Percentiles rank a stretch among this genome's conserved stretches.
Conservation (phyloP, 2,329 filamentous ascomycete genomes). For the Gnomoniopsis smithogilvyi region DNA sequence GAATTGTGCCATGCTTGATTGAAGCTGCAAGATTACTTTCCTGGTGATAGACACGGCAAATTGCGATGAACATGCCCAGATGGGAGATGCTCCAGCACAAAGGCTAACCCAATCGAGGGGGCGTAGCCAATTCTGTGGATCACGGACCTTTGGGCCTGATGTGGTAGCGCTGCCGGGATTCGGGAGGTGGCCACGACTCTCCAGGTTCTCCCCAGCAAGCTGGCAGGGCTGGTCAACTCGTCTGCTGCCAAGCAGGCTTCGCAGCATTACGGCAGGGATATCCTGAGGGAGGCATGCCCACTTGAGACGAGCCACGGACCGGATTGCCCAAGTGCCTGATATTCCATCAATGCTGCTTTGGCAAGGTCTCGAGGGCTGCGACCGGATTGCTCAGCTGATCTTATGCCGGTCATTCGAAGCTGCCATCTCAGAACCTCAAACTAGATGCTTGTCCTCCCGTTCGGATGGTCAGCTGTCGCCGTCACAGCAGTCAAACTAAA, state of each 20-base stretch:
- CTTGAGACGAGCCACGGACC: conserved; percentile 43
- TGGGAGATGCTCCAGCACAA: conserved; percentile 15
- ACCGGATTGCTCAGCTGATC: conserved; percentile 45
- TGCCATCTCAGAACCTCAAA: conserved; percentile 25
- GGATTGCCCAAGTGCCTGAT: conserved; percentile 31
- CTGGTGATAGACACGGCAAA: conserved; percentile 11
- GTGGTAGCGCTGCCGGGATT: conserved; percentile 24
- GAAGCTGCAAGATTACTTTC: neutral
- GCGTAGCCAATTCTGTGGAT: conserved; percentile 8
- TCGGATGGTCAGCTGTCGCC: conserved; percentile 20
- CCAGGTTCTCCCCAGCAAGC: conserved; percentile 21
- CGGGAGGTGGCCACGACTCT: conserved; percentile 13
- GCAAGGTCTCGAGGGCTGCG: conserved; percentile 38
- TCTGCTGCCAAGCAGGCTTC: conserved; percentile 29
- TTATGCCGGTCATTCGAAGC: conserved; percentile 38
- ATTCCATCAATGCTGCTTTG: conserved; percentile 31
- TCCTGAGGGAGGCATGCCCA: conserved; percentile 28
- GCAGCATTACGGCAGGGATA: conserved; percentile 29
- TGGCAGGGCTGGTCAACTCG: conserved; percentile 8
- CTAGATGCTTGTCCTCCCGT: conserved; percentile 17
- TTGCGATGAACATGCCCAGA: conserved; percentile 16
- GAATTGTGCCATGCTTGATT: neutral
- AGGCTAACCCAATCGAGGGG: conserved; percentile 9
- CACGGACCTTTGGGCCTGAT: conserved; percentile 27
- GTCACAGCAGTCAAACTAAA: conserved; percentile 23